Conservation (phyloP, 352 stramenopile genomes). For the Thalassiosira sp. region DNA sequence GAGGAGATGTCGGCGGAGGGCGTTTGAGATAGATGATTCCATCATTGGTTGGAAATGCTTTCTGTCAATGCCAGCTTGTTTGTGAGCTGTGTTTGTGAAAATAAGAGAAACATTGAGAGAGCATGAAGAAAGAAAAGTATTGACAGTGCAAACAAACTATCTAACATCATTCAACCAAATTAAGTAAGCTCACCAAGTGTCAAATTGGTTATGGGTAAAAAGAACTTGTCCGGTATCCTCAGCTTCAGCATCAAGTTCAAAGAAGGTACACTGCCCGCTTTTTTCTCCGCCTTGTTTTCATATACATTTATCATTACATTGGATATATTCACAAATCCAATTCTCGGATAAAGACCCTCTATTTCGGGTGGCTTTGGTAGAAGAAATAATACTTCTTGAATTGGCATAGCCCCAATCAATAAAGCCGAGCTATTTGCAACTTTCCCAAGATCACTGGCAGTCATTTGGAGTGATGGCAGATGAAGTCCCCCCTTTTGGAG, state of each 20-base stretch:
- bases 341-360: slow-evolving; percentile 44
- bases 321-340: slow-evolving; percentile 46
- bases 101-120: background rate
- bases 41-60: slow-evolving; percentile 46
- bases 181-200: slow-evolving; percentile 21
- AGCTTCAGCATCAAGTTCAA: slow-evolving; percentile 38
- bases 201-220: slow-evolving; percentile 31
- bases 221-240: slow-evolving; percentile 34
- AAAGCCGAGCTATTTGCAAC: slow-evolving; percentile 7
- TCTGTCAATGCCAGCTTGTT: slow-evolving; percentile 34
- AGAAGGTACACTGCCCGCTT: background rate
- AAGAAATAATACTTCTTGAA: slow-evolving; percentile 29
- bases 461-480: background rate
- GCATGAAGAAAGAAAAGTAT: background rate
- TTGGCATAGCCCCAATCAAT: slow-evolving; percentile 38
- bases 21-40: slow-evolving; percentile 25
- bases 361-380: slow-evolving; percentile 42
- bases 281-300: slow-evolving; percentile 10
- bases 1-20: slow-evolving; percentile 34
- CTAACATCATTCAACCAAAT: background rate
- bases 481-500: slow-evolving; percentile 26
- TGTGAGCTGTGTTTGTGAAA: slow-evolving; percentile 11
- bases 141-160: background rate
- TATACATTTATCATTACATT: slow-evolving; percentile 37
- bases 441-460: background rate